A percentile compares a stretch with the other conserved stretches of the same genome.
These are phyloP conservation scores for Dalechampia spathulata DNA, from an alignment of 441 rosid species.

Conservation along the genomic window DNA sequence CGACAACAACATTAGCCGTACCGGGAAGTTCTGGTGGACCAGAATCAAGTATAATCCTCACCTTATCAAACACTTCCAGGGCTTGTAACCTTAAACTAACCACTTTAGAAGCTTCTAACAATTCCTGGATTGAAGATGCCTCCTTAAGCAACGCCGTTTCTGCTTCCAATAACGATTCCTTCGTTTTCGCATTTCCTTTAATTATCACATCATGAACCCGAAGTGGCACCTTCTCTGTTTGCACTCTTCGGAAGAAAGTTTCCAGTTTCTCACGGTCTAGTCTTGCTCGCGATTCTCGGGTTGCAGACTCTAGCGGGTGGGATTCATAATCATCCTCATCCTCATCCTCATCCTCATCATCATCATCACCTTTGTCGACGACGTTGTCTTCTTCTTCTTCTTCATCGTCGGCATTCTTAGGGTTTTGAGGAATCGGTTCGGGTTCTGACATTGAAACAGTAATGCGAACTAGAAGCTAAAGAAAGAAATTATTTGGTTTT, in stretches of 20 bases:
- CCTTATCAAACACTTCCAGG: constrained; percentile 75
- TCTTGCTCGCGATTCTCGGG: constrained; percentile 22
- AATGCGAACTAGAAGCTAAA: neutral
- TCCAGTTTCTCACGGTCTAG: constrained; percentile 34
- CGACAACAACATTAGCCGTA: constrained; percentile 65
- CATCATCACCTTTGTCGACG: no score
- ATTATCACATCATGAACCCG: constrained; percentile 84
- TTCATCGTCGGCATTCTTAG: constrained; percentile 18
- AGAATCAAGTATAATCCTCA: constrained; percentile 74
- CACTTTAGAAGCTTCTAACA: constrained; percentile 53
- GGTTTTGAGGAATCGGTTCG: constrained; percentile 27
- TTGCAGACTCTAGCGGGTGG: constrained; percentile 17
- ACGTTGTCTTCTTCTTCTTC: constrained; percentile 23
- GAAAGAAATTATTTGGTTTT: neutral
- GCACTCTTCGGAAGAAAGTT: constrained; percentile 43
- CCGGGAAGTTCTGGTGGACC: constrained; percentile 92
- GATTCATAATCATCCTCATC: constrained; percentile 22
- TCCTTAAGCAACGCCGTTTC: constrained; percentile 49
- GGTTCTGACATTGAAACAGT: constrained; percentile 25
- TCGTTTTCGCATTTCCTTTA: constrained; percentile 76
- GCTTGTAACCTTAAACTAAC: constrained; percentile 60
- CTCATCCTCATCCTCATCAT: constrained; percentile 19
- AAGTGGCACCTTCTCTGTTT: constrained; percentile 44
- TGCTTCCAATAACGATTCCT: constrained; percentile 66
- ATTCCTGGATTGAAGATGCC: constrained; percentile 63